A percentile compares a stretch with the other conserved stretches of the same genome.
Evolutionary conservation across 1,139 yeast species (phyloP).

Genomic region (Candida freyschussii): DNA sequence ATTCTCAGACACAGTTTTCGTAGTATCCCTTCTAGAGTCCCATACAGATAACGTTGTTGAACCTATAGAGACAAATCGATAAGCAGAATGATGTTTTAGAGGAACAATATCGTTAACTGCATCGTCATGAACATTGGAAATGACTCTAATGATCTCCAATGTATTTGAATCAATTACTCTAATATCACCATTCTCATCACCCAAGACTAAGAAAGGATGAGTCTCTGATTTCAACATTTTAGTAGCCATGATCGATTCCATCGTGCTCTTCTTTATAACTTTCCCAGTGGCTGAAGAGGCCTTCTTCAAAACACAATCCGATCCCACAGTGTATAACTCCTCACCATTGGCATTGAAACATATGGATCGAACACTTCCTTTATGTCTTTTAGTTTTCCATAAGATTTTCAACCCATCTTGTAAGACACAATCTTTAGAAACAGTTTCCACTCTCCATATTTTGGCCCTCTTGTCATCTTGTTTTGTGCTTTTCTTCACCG

Average conservation of each 20-base stretch:
- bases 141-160: slow-evolving; percentile 37
- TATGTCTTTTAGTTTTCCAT: slow-evolving; percentile 90
- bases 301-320: slow-evolving; percentile 73
- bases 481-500: slow-evolving; percentile 23
- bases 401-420: slow-evolving; percentile 31
- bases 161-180: slow-evolving; percentile 55
- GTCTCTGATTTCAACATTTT: slow-evolving; percentile 59
- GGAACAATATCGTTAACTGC: slow-evolving; percentile 71
- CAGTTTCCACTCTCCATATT: slow-evolving; percentile 44
- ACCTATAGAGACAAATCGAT: slow-evolving; percentile 78
- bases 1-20: slow-evolving; percentile 61
- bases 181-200: slow-evolving; percentile 75
- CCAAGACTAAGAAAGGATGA: slow-evolving; percentile 63
- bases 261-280: slow-evolving; percentile 52
- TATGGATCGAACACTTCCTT: slow-evolving; percentile 78
- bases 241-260: slow-evolving; percentile 41
- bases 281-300: slow-evolving; percentile 72
- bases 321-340: slow-evolving; percentile 62
- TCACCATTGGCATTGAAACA: slow-evolving; percentile 50
- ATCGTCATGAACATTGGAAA: slow-evolving; percentile 61
- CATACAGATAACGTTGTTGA: slow-evolving; percentile 77
- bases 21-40: slow-evolving; percentile 67
- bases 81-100: slow-evolving; percentile 65
- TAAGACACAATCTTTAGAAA: slow-evolving; percentile 27
- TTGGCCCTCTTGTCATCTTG: slow-evolving; percentile 33